A percentile compares a stretch with the other conserved stretches of the same genome.
Conservation (phyloP, 2,329 filamentous ascomycete species). For the Colletotrichum siamense region DNA sequence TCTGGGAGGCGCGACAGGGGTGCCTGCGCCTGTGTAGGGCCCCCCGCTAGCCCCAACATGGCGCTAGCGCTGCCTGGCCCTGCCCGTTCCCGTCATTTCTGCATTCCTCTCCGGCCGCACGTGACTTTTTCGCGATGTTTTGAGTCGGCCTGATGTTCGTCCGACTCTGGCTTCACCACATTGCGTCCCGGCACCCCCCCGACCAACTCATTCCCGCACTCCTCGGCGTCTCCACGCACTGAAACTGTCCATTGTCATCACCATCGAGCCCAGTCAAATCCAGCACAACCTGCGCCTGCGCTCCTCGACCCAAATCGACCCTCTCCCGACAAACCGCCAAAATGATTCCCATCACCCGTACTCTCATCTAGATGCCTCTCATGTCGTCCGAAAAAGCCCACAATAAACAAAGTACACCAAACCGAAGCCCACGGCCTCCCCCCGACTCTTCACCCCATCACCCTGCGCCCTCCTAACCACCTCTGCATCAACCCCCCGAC, state of each 20-base stretch:
- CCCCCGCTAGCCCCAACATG: neutral
- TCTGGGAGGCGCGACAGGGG: neutral
- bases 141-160: constrained; percentile 17
- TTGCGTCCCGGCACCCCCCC: constrained; percentile 19
- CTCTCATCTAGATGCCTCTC: constrained; percentile 9
- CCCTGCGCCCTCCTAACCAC: neutral
- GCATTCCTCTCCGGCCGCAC: neutral
- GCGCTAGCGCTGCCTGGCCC: neutral
- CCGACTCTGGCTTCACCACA: constrained; percentile 18
- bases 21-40: neutral
- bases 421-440: constrained; percentile 14
- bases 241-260: constrained; percentile 20
- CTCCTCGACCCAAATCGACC: neutral
- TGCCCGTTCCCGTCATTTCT: constrained; percentile 9
- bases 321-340: neutral
- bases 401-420: neutral
- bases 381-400: neutral
- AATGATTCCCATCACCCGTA: neutral
- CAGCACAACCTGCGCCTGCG: neutral
- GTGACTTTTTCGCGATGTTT: constrained; percentile 15
- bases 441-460: neutral
- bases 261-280: constrained; percentile 3
- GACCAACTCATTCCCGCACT: constrained; percentile 20
- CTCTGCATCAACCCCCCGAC: neutral
- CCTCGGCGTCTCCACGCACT: constrained; percentile 22